Conservation (phyloP, 2,329 filamentous ascomycete genomes). For the Aspergillus sp. region DNA sequence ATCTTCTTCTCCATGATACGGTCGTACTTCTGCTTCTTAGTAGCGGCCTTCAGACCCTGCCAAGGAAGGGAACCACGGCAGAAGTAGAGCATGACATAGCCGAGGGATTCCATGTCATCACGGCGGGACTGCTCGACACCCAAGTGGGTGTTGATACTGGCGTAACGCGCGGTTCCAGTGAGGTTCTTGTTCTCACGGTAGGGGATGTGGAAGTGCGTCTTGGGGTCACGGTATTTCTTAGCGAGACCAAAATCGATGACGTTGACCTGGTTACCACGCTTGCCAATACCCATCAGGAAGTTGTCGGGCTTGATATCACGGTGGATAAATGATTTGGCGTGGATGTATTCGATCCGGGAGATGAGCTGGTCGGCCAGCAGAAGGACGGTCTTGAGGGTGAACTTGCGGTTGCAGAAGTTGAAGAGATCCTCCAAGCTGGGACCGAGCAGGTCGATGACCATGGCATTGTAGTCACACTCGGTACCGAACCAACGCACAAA, state of each 20-base stretch:
- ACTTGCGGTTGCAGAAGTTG: conserved; percentile 99
- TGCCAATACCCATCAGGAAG: conserved; percentile 98
- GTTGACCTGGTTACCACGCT: conserved; percentile 98
- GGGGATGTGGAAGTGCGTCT: conserved; percentile 99
- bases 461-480: conserved; percentile 99
- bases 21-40: conserved; percentile 99
- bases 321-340: conserved; percentile 99
- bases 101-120: conserved; percentile 98
- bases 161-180: conserved; percentile 96
- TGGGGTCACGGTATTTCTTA: conserved; percentile 99
- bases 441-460: conserved; percentile 95
- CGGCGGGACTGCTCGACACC: conserved; percentile 98
- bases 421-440: conserved; percentile 96
- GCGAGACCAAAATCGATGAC: conserved; percentile 98
- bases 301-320: conserved; percentile 99
- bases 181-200: conserved; percentile 99
- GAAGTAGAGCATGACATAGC: conserved; percentile 99
- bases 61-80: conserved; percentile 97
- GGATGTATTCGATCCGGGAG: conserved; percentile 98
- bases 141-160: conserved; percentile 96
- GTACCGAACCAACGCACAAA: conserved; percentile 99
- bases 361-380: conserved; percentile 96
- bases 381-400: conserved; percentile 96
- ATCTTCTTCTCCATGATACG: conserved; percentile 99
- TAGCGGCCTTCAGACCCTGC: conserved; percentile 97